These are phyloP conservation scores for Barbatosphaeria neglecta DNA, from an alignment of 495 filamentous ascomycete species.

Conservation along the genomic window DNA sequence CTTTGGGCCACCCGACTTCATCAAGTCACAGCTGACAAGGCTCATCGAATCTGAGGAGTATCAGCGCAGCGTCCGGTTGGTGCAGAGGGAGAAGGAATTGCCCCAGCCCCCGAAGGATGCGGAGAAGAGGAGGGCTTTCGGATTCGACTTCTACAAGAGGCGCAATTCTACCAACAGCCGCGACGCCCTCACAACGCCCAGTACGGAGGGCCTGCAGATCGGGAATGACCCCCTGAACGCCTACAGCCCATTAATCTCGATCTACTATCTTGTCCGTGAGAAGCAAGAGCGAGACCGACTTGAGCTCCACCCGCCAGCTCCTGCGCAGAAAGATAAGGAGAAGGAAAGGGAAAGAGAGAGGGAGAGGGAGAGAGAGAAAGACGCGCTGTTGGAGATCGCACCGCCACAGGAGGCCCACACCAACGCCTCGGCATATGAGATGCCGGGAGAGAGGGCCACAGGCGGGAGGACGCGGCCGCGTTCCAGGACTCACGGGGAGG, in stretches of 20 bases:
- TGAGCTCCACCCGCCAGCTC: conserved; percentile 50
- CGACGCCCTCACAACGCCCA: conserved; percentile 79
- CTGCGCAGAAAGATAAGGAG: conserved; percentile 12
- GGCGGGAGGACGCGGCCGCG: conserved; percentile 71
- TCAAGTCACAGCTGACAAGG: conserved; percentile 68
- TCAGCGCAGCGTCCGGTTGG: conserved; percentile 58
- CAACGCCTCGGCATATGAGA: conserved; percentile 67
- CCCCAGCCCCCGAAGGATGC: conserved; percentile 48
- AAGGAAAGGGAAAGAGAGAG: conserved; percentile 4
- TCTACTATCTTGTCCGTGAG: conserved; percentile 93
- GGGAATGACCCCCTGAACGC: conserved; percentile 88
- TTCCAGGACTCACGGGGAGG: conserved; percentile 89
- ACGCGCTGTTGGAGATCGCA: conserved; percentile 51
- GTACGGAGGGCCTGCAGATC: conserved; percentile 68
- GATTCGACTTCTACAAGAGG: conserved; percentile 95
- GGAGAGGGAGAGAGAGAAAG: conserved; percentile 17
- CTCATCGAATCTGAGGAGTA: conserved; percentile 87
- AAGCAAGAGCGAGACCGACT: conserved; percentile 74
- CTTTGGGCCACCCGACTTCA: conserved; percentile 78
- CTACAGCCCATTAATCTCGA: conserved; percentile 81
- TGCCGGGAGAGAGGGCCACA: conserved; percentile 68
- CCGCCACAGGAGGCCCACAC: conserved; percentile 87
- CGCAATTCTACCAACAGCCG: conserved; percentile 77
- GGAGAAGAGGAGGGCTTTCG: conserved; percentile 79
- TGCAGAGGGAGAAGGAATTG: conserved; percentile 51